These are phyloP conservation scores for Pterocarpus macrocarpus DNA, from an alignment of 306 rosid genomes.

Conservation along the genomic window DNA sequence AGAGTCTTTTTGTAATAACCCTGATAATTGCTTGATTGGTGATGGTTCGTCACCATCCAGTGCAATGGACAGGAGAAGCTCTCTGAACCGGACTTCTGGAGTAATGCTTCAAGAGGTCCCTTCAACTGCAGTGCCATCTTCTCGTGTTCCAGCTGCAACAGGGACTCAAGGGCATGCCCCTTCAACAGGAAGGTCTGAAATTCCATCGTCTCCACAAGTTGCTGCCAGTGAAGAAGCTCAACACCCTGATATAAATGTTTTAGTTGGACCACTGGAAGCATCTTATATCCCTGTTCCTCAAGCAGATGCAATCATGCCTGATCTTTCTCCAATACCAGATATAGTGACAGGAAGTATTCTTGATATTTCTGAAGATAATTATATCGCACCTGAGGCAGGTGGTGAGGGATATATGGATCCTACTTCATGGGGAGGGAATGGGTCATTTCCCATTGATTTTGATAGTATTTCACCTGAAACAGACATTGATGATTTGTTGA, in stretches of 20 bases:
- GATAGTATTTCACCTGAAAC: conserved; percentile 63
- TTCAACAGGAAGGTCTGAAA: conserved; percentile 54
- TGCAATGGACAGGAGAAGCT: conserved; percentile 64
- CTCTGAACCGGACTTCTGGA: conserved; percentile 63
- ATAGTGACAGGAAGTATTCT: conserved; percentile 53
- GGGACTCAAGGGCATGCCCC: conserved; percentile 44
- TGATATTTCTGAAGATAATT: conserved; percentile 56
- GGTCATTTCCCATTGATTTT: conserved; percentile 60
- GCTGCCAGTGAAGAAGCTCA: conserved; percentile 55
- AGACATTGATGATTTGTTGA: conserved; percentile 69
- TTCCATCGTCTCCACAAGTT: conserved; percentile 54
- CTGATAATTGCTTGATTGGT: conserved; percentile 62
- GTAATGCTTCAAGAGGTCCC: conserved; percentile 85
- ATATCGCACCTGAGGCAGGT: conserved; percentile 50
- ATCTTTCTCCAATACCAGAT: conserved; percentile 62
- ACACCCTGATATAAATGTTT: conserved; percentile 54
- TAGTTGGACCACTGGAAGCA: conserved; percentile 55
- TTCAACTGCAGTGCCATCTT: conserved; percentile 57
- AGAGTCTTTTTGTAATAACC: conserved; percentile 57
- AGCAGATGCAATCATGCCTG: conserved; percentile 62
- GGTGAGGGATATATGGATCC: conserved; percentile 57
- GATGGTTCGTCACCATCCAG: conserved; percentile 60
- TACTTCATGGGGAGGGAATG: conserved; percentile 50
- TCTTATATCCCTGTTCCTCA: conserved; percentile 54
- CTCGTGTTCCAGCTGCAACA: conserved; percentile 43